phyloP scores from a whole-genome alignment of 2,329 filamentous ascomycete genomes.

The Colletotrichum tanaceti region DNA sequence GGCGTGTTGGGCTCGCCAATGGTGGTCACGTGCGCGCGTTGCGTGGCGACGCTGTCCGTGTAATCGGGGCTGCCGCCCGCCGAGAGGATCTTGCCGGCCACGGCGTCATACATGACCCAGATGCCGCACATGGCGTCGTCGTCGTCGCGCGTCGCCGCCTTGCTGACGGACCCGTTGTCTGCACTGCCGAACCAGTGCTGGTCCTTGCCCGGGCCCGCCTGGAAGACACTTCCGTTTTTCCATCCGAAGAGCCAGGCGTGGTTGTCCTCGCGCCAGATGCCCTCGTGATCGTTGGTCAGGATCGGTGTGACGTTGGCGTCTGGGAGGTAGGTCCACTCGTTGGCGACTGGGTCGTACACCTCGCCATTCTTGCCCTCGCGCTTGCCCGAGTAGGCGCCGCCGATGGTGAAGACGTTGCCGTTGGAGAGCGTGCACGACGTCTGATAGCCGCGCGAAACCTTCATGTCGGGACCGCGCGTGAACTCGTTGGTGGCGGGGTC shows the following conservation, averaged over 20 bases:
- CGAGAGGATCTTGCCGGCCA: conserved; percentile 66
- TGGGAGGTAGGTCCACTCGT: conserved; percentile 59
- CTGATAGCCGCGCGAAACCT: conserved; percentile 64
- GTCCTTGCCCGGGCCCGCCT: conserved; percentile 63
- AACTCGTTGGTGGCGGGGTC: conserved; percentile 53
- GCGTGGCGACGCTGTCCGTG: conserved; percentile 54
- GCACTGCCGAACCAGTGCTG: conserved; percentile 69
- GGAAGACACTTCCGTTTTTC: conserved; percentile 64
- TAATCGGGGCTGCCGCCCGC: conserved; percentile 63
- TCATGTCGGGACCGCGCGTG: conserved; percentile 56
- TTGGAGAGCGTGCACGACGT: conserved; percentile 61
- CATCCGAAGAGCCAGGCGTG: conserved; percentile 50
- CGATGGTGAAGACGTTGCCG: conserved; percentile 68
- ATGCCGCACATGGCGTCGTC: conserved; percentile 66
- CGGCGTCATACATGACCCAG: conserved; percentile 69
- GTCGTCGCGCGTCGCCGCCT: conserved; percentile 57
- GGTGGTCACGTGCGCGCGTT: conserved; percentile 62
- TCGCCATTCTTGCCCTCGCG: conserved; percentile 66
- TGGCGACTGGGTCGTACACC: conserved; percentile 58
- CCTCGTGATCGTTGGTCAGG: conserved; percentile 61
- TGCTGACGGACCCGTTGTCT: conserved; percentile 53
- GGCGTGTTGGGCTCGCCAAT: conserved; percentile 49
- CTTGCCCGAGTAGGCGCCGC: conserved; percentile 64
- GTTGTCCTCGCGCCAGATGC: conserved; percentile 59
- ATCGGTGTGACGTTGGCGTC: conserved; percentile 60